Conservation (phyloP, 179 eudicot species). For the Gypsophila paniculata region DNA sequence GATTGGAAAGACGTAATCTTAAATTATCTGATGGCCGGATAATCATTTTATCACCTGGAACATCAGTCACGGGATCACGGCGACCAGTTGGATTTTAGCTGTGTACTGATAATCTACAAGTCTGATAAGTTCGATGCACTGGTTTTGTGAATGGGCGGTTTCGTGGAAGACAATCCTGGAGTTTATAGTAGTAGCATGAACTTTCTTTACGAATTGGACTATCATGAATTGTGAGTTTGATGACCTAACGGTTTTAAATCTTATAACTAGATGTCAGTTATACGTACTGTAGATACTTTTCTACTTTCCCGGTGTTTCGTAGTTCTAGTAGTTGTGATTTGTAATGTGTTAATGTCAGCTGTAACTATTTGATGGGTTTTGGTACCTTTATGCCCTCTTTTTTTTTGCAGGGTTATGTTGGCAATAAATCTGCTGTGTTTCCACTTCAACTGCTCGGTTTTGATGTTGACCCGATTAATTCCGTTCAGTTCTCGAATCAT, state of each 20-base stretch:
- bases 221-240: too few relatives aligned
- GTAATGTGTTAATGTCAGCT: background rate
- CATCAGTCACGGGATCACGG: too few relatives aligned
- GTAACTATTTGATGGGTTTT: slow-evolving; percentile 9
- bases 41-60: background rate
- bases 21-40: background rate
- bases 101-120: too few relatives aligned
- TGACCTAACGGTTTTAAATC: too few relatives aligned
- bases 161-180: too few relatives aligned
- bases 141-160: too few relatives aligned
- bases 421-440: slow-evolving; percentile 92
- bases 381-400: slow-evolving; percentile 4
- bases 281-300: too few relatives aligned
- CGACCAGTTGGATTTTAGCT: background rate
- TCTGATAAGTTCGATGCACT: background rate
- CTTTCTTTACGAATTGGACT: too few relatives aligned
- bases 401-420: slow-evolving; percentile 70
- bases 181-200: too few relatives aligned
- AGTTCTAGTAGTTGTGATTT: too few relatives aligned
- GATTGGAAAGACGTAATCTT: background rate
- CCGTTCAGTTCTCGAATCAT: slow-evolving; percentile 96
- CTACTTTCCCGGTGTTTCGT: too few relatives aligned
- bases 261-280: too few relatives aligned
- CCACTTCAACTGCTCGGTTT: slow-evolving; percentile 87
- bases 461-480: slow-evolving; percentile 92